A percentile compares a stretch with the other conserved stretches of the same genome.
Evolutionary conservation across 768 basidiomycete species (phyloP).

Genomic region (Lenzites betulinus): DNA sequence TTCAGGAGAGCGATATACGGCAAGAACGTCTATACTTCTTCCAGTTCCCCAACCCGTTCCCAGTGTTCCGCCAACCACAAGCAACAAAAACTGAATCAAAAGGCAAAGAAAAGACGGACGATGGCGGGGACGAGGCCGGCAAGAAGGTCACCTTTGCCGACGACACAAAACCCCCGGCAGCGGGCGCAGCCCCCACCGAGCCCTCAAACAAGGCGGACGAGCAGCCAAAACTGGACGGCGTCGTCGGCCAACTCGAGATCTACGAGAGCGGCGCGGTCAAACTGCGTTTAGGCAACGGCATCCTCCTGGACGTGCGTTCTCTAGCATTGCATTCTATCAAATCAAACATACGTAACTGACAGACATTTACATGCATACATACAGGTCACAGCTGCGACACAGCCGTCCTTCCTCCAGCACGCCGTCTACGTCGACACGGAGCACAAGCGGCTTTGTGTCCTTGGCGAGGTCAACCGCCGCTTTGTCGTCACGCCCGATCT

Average conservation of each 20-base stretch:
- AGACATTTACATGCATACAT: neutral
- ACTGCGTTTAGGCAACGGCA: constrained; percentile 80
- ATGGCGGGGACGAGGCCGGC: constrained; percentile 24
- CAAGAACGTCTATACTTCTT: constrained; percentile 83
- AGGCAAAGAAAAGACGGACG: constrained; percentile 17
- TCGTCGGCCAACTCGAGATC: constrained; percentile 83
- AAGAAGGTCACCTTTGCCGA: constrained; percentile 68
- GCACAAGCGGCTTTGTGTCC: constrained; percentile 61
- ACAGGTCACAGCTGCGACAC: constrained; percentile 80
- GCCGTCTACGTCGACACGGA: constrained; percentile 70
- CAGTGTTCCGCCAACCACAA: constrained; percentile 54
- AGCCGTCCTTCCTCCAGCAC: constrained; percentile 87
- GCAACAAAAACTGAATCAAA: constrained; percentile 21
- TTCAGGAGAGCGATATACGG: constrained; percentile 50
- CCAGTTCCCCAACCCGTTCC: constrained; percentile 88
- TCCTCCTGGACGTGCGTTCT: constrained; percentile 83
- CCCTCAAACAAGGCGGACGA: constrained; percentile 32
- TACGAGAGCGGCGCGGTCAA: constrained; percentile 86
- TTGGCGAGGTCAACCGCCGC: constrained; percentile 86
- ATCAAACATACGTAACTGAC: neutral
- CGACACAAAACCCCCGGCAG: constrained; percentile 54
- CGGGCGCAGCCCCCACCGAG: constrained; percentile 30
- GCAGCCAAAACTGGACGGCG: constrained; percentile 59
- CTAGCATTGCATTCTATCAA: constrained; percentile 10
- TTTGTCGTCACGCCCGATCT: constrained; percentile 86